These are phyloP conservation scores for Aegle marmelos DNA, from an alignment of 345 rosid species.

Conservation along the genomic window DNA sequence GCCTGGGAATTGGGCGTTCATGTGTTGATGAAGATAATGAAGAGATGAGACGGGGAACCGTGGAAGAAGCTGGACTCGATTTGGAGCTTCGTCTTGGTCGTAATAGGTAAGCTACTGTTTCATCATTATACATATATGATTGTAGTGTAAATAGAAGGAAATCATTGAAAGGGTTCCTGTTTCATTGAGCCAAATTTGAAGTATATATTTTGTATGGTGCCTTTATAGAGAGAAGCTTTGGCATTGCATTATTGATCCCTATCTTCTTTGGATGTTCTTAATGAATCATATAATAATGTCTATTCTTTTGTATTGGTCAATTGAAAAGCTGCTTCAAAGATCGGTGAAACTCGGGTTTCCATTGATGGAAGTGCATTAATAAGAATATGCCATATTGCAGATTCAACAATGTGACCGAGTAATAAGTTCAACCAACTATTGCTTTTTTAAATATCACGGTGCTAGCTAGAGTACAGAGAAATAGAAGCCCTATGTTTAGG, in stretches of 20 bases:
- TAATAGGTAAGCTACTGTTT: conserved; percentile 6
- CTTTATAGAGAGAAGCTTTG: neutral
- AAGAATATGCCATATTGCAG: neutral
- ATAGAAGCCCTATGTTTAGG: neutral
- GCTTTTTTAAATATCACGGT: neutral
- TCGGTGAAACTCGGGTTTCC: neutral
- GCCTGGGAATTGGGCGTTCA: conserved; percentile 42
- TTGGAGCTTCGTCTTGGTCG: conserved; percentile 89
- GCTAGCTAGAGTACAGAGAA: neutral
- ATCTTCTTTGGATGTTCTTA: neutral
- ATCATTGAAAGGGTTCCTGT: neutral
- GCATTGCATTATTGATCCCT: neutral
- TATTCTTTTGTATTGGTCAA: neutral
- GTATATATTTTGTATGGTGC: neutral
- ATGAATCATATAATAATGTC: neutral
- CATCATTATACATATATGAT: neutral
- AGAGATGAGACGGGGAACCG: conserved; percentile 17
- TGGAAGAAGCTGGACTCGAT: conserved; percentile 57
- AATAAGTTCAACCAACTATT: neutral
- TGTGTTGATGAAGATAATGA: conserved; percentile 28
- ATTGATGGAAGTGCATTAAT: neutral
- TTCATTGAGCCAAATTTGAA: neutral
- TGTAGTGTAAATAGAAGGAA: neutral
- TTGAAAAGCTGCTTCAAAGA: neutral
- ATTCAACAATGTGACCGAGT: neutral